These are phyloP conservation scores for Neurospora tetraspora DNA, from an alignment of 495 filamentous ascomycete species.

Conservation along the genomic window DNA sequence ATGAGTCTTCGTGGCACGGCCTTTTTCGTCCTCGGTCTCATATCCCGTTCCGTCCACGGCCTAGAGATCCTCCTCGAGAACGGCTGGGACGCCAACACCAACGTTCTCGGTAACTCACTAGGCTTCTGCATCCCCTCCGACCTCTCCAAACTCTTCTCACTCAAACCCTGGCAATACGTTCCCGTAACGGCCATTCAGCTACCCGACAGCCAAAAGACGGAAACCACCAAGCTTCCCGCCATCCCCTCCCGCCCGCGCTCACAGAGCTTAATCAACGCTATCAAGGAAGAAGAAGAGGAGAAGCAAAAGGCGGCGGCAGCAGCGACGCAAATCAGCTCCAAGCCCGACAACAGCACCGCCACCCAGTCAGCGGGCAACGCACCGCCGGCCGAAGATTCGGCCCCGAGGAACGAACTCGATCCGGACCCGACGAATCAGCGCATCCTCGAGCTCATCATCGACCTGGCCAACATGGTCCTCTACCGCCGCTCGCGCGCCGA, in stretches of 20 bases:
- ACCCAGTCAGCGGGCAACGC: slow-evolving; percentile 4
- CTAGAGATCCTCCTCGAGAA: slow-evolving; percentile 75
- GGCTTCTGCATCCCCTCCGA: slow-evolving; percentile 78
- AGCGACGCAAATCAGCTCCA: neutral
- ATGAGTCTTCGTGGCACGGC: slow-evolving; percentile 90
- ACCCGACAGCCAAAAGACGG: slow-evolving; percentile 33
- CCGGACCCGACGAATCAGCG: slow-evolving; percentile 58
- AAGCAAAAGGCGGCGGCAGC: slow-evolving; percentile 6
- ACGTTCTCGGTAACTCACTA: slow-evolving; percentile 68
- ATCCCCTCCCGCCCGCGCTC: slow-evolving; percentile 24
- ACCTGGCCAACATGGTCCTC: slow-evolving; percentile 81
- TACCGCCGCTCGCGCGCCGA: slow-evolving; percentile 68
- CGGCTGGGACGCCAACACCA: slow-evolving; percentile 88
- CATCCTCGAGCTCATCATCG: slow-evolving; percentile 69
- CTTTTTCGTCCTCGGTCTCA: slow-evolving; percentile 88
- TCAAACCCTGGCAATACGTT: slow-evolving; percentile 36
- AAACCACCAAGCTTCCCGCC: slow-evolving; percentile 21
- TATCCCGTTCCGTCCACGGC: slow-evolving; percentile 85
- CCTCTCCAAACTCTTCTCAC: slow-evolving; percentile 65
- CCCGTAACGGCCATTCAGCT: slow-evolving; percentile 32
- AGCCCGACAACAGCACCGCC: neutral
- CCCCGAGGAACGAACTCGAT: slow-evolving; percentile 37
- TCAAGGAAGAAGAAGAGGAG: slow-evolving; percentile 23
- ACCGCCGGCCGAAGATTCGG: neutral
- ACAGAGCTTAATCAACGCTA: slow-evolving; percentile 20